Evolutionary conservation across 257 asterid species (phyloP), one percentile per base, ranked within the genome.

Genomic region (Hygrophila difformis): DNA sequence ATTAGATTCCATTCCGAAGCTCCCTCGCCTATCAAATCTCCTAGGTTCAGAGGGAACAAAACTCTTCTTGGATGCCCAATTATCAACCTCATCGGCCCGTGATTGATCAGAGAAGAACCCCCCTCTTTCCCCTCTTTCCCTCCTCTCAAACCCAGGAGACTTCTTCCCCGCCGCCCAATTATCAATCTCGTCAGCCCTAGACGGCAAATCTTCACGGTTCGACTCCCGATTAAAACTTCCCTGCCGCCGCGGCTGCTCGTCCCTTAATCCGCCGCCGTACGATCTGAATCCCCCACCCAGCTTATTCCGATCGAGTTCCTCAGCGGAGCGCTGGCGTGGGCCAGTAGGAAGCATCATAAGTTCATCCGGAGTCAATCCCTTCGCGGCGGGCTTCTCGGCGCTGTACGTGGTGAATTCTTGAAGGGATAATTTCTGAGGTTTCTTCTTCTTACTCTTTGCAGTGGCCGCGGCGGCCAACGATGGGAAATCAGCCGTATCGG

Each of bases 111-210:
- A 23, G 65, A 76, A 82, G 59, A 78, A 78, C 18, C 75, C 91
- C 8, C 79, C 69, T 14, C 78, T 68, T 24, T 76, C 94, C 47
- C 69, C 63, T 67, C 91, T 60, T 16, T 78, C 89, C 33, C 57
- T 69, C 14, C 84, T 79, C 33, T 63, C 62, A 9, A 68, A 56
- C 11, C 13, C 37, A 0, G 62, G 18, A 0, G 57, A 48, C 44
- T 73, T 78, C 83, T 79, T 79, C 2, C 57, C 59, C 2, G 83
- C 67, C 4, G 72, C 89, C 94, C 94, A 82, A 44, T 76, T 66
- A 44, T 78, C 94, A 51, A 18, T 68, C 59, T 78, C 91, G 19
- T 82, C 94, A 2, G 94, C 94, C 39, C 91, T 73, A 7, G 94
- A 78, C 33, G 66, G 65, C 15, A 46, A 47, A 16, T 61, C 60